Base-by-base conservation (phyloP, 192 early-diverging fungal genomes). In the Backusella macrospora region DNA sequence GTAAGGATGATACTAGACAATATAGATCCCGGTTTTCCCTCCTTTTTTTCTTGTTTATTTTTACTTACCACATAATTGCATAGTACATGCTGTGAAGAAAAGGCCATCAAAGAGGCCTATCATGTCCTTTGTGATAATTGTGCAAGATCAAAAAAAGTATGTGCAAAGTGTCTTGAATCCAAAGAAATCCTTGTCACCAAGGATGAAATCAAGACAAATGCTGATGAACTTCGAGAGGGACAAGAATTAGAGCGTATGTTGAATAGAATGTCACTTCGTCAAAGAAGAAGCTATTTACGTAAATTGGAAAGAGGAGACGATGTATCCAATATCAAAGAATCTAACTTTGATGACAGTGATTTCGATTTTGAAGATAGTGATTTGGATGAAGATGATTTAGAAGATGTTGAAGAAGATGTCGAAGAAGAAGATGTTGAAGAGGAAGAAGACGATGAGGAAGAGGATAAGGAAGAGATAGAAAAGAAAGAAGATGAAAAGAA, bases 51-150 rank as follows among this genome's bases (percentile, higher is more conserved):
- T 34, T 49, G 47, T 15, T 39, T n/a, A 49, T 71, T 49, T 71
- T 76, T 62, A 16, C 69, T 59, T 62, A 70, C 23, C 42, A 38
- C 16, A 44, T 18, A 37, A 13, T 34, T 2, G 29, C 29, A 34
- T 45, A 82, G 81, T 48, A 80, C 75, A 23, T 66, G 52, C 21
- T 99, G 98, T 81, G 69, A 91, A 55, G 87, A 92, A 79, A 96
- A 94, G 76, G 85, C 87, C 14, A 88, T 99, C 73, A 92, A 88
- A 70, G 93, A 97, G 73, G 96, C 96, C 16, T 99, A 99, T 82
- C 98, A 98, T 84, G 90, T 97, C 14, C 78, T 97, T 3, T 99
- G 98, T 84, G 85, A 91, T 75, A 87, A 87, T 44, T 99, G 98
- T 78, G 94, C 96, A 5, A 69, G 70, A 37, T 76, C 79, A 6